phyloP scores from a whole-genome alignment of 1,284 basidiomycete species.

The Ustilago xerochloae region DNA sequence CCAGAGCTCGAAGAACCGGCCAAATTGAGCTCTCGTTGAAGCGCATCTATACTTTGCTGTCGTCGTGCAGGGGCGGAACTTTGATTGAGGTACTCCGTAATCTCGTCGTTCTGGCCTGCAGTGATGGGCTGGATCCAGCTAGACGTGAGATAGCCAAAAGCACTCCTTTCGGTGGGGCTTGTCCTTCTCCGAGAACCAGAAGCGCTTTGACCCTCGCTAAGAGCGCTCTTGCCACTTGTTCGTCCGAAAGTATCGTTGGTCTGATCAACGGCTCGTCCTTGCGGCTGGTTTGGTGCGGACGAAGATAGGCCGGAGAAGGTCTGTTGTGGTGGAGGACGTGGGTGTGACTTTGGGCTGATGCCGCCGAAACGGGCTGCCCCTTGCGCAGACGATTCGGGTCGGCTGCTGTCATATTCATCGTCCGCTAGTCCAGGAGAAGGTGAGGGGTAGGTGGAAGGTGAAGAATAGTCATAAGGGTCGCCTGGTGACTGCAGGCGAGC shows the following conservation, averaged over 20 bases:
- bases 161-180: conserved; percentile 24
- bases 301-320: conserved; percentile 7
- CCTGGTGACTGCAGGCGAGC: conserved; percentile 4
- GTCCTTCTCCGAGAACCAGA: conserved; percentile 14
- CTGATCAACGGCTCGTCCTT: conserved; percentile 1
- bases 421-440: conserved; percentile 7
- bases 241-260: conserved; percentile 29
- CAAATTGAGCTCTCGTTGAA: conserved; percentile 20
- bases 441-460: conserved; percentile 17
- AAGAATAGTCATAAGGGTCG: conserved; percentile 13
- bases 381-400: conserved; percentile 23
- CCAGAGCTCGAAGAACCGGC: conserved; percentile 3
- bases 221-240: conserved; percentile 16
- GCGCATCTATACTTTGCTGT: conserved; percentile 17
- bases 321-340: background rate
- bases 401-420: background rate
- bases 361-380: conserved; percentile 9
- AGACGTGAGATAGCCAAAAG: conserved; percentile 26
- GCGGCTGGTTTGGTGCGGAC: background rate
- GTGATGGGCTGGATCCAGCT: conserved; percentile 5
- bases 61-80: background rate
- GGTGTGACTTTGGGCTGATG: background rate
- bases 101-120: conserved; percentile 10
- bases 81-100: conserved; percentile 22
- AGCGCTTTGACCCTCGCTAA: conserved; percentile 7